These are phyloP conservation scores for Chrysanthemum makinoi DNA, from an alignment of 129 eudicot genomes.

Conservation along the genomic window DNA sequence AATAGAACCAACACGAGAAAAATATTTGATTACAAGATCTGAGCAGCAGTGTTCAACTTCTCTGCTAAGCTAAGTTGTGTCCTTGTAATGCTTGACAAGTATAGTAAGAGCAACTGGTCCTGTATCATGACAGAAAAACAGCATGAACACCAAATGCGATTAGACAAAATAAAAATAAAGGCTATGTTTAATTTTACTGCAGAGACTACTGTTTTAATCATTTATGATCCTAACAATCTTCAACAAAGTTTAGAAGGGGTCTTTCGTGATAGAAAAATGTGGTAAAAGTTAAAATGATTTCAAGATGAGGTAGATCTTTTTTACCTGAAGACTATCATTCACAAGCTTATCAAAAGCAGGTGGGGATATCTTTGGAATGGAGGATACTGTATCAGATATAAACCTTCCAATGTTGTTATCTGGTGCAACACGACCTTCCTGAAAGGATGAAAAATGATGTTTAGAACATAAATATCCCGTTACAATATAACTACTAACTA, in stretches of 20 bases:
- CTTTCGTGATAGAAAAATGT: too few relatives aligned
- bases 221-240: not conserved
- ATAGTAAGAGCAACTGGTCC: conserved; percentile 86
- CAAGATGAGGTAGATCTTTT: too few relatives aligned
- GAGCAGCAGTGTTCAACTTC: conserved; percentile 54
- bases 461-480: not conserved
- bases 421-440: conserved; percentile 82
- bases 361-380: conserved; percentile 72
- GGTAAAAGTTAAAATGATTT: too few relatives aligned
- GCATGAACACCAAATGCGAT: not conserved
- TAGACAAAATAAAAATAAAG: not conserved
- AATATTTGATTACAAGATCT: conserved; percentile 32
- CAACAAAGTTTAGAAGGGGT: not conserved
- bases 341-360: conserved; percentile 81
- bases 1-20: not conserved
- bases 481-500: not conserved
- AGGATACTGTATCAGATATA: conserved; percentile 65
- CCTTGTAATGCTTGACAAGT: conserved; percentile 95
- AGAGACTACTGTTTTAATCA: not conserved
- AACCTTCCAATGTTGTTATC: conserved; percentile 74
- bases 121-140: conserved; percentile 24
- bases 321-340: conserved; percentile 79
- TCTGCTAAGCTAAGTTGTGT: conserved; percentile 93
- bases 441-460: conserved; percentile 9
- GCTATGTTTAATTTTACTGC: too few relatives aligned